Base-by-base conservation (phyloP, 805 yeast genomes). In the Clavispora fructus region DNA sequence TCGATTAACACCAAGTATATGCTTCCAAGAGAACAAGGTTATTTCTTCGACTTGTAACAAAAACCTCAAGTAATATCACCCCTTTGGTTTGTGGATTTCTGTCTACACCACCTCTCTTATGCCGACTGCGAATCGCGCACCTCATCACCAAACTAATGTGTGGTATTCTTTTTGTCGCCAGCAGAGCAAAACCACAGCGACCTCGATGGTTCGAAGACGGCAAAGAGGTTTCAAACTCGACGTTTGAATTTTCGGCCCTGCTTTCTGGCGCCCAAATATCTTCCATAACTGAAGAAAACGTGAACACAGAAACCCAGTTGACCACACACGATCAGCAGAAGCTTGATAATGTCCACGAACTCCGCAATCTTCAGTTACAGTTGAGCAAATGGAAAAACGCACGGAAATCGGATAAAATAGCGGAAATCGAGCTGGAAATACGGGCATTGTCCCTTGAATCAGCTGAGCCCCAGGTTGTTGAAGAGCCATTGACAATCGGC, bases 391-490 rank as follows among this genome's bases (percentile, higher is more conserved):
- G 63, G 26, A 64, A 61, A 17, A 69, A 68, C 42, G 42, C 55
- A 4, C 41, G 57, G 19, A 48, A 54, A 17, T 40, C 45, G 7
- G 51, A 53, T 23, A 45, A 56, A 14, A 44, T 48, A 9, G 45
- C 37, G 3, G 41, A 43, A 11, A 37, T 50, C 11, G 39, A 39
- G 27, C 26, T 17, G 11, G 29, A 46, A 44, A 17, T 53, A 44
- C 47, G 50, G 42, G 30, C 40, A 44, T 27, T 39, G 31, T 16
- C 41, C 6, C 11, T 14, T 7, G 41, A 27, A 2, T 35, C 42
- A 5, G 11, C 56, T 2, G 71, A 74, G 49, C 62, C 68, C 6
- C 46, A 58, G 7, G 53, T 80, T 32, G 58, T 73, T 1, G 77
- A 79, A 0, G 65, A 68, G n/a, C 3, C n/a, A 23, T 7, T n/a